Base-by-base conservation (phyloP, 2,329 filamentous ascomycete species). In the Alternaria panax region DNA sequence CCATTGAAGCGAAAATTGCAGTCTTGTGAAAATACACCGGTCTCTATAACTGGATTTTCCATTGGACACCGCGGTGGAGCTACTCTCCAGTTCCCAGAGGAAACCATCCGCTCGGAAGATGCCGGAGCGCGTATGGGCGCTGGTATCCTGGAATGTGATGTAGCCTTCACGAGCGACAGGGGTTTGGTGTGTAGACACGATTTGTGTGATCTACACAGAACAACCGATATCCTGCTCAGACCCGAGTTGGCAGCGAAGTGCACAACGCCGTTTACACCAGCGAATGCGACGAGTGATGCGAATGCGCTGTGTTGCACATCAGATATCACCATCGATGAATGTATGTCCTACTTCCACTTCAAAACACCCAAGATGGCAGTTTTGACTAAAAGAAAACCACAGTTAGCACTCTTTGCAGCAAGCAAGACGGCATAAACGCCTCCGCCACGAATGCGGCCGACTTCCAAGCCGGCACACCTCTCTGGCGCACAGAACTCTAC, bases 111-210 rank as follows among this genome's bases (percentile, higher is more conserved):
- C 75, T 86, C 85, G 5, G 82, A 85, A 69, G 75, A 86, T 51
- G 88, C 88, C 0, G 88, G 87, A 40, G 83, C 85, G n/a, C 82
- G 88, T 20, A 89, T 89, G 87, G 88, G 88, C 28, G 85, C 87
- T 5, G 88, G 88, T 41, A 81, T 90, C 42, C 82, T 88, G 51
- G 88, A 90, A 77, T 90, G 88, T 75, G 88, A 90, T 72, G 87
- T 89, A 16, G 82, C 85, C 34, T 90, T 90, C 78, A 90, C 88
- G 59, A 83, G 81, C 64, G 88, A 90, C 75, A 82, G 82, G 28
- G 78, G 87, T 71, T 84, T 90, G n/a, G 88, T 90, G 43, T 90
- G 88, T 78, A 85, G 88, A 47, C 88, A 90, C 78, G 85, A 84
- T 46, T 85, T 89, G 65, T 90, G 88, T 76, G 88, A 90, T 68